Evolutionary conservation across 1,284 basidiomycete species (phyloP).

Genomic region (Ustilago xerochloae): DNA sequence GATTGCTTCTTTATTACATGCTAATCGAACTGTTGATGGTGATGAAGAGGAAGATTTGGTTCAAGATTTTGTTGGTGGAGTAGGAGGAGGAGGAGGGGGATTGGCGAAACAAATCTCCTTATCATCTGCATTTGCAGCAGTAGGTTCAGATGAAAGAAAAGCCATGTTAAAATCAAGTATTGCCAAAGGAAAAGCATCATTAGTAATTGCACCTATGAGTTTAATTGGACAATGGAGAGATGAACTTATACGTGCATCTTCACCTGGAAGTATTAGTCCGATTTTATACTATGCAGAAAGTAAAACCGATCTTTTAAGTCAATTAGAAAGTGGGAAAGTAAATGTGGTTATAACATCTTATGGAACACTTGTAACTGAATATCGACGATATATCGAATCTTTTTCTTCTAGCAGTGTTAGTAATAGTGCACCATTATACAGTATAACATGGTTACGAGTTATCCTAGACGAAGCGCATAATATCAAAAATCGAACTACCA

Average conservation of each 20-base stretch:
- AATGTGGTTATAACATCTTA: constrained; percentile 91
- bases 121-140: constrained; percentile 52
- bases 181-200: constrained; percentile 72
- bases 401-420: constrained; percentile 16
- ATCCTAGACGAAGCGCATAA: constrained; percentile 87
- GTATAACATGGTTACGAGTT: constrained; percentile 63
- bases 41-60: constrained; percentile 37
- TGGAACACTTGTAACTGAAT: constrained; percentile 71
- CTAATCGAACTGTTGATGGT: constrained; percentile 70
- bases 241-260: constrained; percentile 77
- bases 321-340: constrained; percentile 71
- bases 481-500: constrained; percentile 90
- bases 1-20: constrained; percentile 89
- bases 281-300: constrained; percentile 81
- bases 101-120: constrained; percentile 57
- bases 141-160: constrained; percentile 20
- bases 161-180: constrained; percentile 42
- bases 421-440: constrained; percentile 58
- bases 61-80: constrained; percentile 19
- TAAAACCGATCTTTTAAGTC: constrained; percentile 77
- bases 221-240: constrained; percentile 89
- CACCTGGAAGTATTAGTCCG: constrained; percentile 74
- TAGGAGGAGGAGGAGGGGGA: constrained; percentile 3
- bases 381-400: constrained; percentile 50
- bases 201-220: constrained; percentile 93